phyloP scores from a whole-genome alignment of 257 asterid species.

The Leonotis leonurus region DNA sequence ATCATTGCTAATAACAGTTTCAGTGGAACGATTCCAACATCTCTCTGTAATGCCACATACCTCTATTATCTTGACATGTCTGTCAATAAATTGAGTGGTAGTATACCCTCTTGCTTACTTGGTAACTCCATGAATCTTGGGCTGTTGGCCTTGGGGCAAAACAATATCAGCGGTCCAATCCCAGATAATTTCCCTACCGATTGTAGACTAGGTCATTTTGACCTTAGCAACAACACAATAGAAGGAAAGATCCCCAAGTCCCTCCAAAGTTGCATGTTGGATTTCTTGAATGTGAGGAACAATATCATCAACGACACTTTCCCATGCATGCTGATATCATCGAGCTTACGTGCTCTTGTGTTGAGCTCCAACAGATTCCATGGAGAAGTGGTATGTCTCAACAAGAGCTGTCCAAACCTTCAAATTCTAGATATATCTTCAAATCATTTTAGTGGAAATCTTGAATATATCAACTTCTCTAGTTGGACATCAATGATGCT shows the following conservation, averaged over 20 bases:
- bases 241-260: conserved; percentile 25
- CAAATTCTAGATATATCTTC: conserved; percentile 18
- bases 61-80: conserved; percentile 27
- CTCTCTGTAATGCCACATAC: conserved; percentile 11
- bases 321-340: conserved; percentile 31
- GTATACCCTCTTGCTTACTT: conserved; percentile 20
- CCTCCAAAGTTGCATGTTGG: conserved; percentile 27
- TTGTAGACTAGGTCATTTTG: conserved; percentile 10
- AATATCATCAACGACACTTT: conserved; percentile 21
- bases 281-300: conserved; percentile 35
- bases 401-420: conserved; percentile 6
- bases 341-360: conserved; percentile 31
- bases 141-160: conserved; percentile 14
- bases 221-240: conserved; percentile 17
- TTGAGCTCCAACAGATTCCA: conserved; percentile 33
- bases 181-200: not conserved
- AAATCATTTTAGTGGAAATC: conserved; percentile 17
- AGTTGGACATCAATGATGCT: conserved; percentile 10
- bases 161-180: conserved; percentile 19
- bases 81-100: conserved; percentile 5
- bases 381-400: conserved; percentile 24
- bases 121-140: not conserved
- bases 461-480: not conserved
- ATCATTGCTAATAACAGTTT: not conserved
- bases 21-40: conserved; percentile 14